Evolutionary conservation across 305 asterid genomes (phyloP).

Genomic region (Solanum hybrid): DNA sequence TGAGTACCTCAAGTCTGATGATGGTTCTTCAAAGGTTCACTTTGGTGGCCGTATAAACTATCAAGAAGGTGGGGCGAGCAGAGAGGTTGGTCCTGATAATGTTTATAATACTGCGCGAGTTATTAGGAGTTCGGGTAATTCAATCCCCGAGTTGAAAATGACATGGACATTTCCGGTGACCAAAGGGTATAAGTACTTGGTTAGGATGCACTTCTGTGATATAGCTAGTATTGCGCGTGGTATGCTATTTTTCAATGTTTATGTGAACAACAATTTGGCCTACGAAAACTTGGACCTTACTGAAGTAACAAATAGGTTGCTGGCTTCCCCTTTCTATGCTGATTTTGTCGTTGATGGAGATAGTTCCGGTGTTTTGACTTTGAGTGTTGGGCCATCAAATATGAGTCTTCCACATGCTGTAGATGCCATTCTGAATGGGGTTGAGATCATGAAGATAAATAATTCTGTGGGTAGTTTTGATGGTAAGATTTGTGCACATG

Average conservation of each 20-base stretch:
- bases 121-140: slow-evolving; percentile 36
- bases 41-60: slow-evolving; percentile 64
- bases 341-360: slow-evolving; percentile 54
- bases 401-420: slow-evolving; percentile 49
- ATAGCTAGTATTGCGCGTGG: slow-evolving; percentile 51
- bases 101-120: slow-evolving; percentile 74
- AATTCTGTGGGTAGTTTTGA: slow-evolving; percentile 65
- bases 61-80: slow-evolving; percentile 62
- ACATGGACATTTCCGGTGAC: slow-evolving; percentile 58
- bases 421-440: slow-evolving; percentile 77
- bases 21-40: slow-evolving; percentile 29
- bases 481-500: slow-evolving; percentile 53
- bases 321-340: slow-evolving; percentile 91
- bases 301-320: slow-evolving; percentile 23
- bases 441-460: slow-evolving; percentile 75
- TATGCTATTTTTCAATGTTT: slow-evolving; percentile 70
- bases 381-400: slow-evolving; percentile 72
- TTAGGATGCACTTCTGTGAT: slow-evolving; percentile 84
- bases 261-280: slow-evolving; percentile 61
- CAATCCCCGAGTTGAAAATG: slow-evolving; percentile 37
- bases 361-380: slow-evolving; percentile 28
- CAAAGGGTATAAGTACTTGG: slow-evolving; percentile 52
- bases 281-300: slow-evolving; percentile 69
- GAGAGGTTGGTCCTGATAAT: slow-evolving; percentile 86
- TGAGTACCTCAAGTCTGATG: slow-evolving; percentile 22